These are phyloP conservation scores for Scenedesmus sp. DNA, from an alignment of 163 green algal species.

Conservation along the genomic window DNA sequence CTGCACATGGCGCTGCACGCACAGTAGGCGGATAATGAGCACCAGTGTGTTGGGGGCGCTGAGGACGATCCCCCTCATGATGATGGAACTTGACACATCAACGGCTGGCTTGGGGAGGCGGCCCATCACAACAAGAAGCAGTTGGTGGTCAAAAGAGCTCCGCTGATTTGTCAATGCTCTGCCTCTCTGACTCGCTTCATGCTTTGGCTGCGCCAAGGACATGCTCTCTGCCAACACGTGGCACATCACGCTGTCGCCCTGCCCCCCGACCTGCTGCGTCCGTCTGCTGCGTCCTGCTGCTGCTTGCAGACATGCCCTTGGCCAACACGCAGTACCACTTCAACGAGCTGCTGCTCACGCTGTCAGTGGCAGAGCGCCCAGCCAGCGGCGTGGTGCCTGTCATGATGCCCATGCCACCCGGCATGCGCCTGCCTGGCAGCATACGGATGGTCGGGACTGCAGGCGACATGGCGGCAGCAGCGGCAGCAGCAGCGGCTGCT, in stretches of 20 bases:
- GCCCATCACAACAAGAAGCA: no score
- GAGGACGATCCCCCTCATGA: no score
- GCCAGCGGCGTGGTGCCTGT: not conserved
- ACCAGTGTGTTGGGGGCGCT: no score
- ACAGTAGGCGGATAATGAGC: no score
- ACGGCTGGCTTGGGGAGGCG: no score
- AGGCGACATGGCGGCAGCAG: slow-evolving; percentile 32
- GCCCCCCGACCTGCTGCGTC: not conserved
- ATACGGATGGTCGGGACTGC: not conserved
- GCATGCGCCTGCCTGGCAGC: not conserved
- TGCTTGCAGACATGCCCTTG: slow-evolving; percentile 36
- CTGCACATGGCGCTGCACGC: no score
- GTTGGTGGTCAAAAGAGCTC: no score
- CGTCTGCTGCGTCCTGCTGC: no score
- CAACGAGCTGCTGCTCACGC: slow-evolving; percentile 42
- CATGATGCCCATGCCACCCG: not conserved
- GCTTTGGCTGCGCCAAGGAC: not conserved
- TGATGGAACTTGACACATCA: no score
- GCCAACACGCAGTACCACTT: slow-evolving; percentile 49
- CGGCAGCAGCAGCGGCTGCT: not conserved
- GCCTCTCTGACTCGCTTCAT: not conserved
- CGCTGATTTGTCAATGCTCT: not conserved
- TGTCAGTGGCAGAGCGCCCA: not conserved
- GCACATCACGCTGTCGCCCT: not conserved
- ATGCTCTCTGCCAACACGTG: slow-evolving; percentile 29